Percentiles rank a stretch among this genome's conserved stretches.
Conservation (phyloP, 2,329 filamentous ascomycete species). For the Plectosphaerella plurivora region DNA sequence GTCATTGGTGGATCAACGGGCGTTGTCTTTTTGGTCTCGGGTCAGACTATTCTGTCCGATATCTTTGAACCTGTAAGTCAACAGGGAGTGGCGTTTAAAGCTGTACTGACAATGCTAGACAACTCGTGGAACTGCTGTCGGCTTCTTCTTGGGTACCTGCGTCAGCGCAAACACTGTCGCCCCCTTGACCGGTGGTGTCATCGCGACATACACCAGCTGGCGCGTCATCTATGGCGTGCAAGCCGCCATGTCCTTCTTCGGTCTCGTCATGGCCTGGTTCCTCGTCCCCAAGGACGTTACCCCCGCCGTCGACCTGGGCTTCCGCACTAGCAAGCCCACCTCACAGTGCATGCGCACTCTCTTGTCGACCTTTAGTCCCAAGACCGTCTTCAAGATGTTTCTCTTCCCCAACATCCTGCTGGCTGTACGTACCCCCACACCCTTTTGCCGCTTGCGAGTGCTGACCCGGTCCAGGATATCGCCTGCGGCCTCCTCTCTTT, state of each 20-base stretch:
- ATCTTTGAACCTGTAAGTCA: constrained; percentile 10
- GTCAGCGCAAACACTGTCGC: constrained; percentile 11
- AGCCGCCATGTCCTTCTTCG: constrained; percentile 47
- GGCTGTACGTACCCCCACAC: neutral
- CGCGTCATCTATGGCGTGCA: constrained; percentile 75
- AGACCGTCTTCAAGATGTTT: constrained; percentile 1
- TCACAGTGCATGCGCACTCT: neutral
- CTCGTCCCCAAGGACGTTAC: constrained; percentile 67
- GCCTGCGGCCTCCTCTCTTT: constrained; percentile 12
- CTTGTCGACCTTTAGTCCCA: neutral
- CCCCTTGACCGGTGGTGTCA: constrained; percentile 54
- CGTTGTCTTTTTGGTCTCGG: constrained; percentile 9
- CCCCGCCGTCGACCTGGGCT: constrained; percentile 31
- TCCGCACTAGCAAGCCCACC: neutral
- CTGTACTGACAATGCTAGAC: constrained; percentile 3
- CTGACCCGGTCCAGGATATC: constrained; percentile 4
- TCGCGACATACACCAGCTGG: constrained; percentile 72
- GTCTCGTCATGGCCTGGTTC: constrained; percentile 56
- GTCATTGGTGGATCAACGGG: constrained; percentile 11
- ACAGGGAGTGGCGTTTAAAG: neutral
- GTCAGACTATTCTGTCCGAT: constrained; percentile 11
- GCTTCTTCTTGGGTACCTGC: constrained; percentile 12
- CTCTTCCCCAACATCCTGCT: constrained; percentile 1
- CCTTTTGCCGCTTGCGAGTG: neutral
- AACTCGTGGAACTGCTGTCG: constrained; percentile 9